These are phyloP conservation scores for Inga laurina DNA, from an alignment of 306 rosid genomes.

Conservation along the genomic window DNA sequence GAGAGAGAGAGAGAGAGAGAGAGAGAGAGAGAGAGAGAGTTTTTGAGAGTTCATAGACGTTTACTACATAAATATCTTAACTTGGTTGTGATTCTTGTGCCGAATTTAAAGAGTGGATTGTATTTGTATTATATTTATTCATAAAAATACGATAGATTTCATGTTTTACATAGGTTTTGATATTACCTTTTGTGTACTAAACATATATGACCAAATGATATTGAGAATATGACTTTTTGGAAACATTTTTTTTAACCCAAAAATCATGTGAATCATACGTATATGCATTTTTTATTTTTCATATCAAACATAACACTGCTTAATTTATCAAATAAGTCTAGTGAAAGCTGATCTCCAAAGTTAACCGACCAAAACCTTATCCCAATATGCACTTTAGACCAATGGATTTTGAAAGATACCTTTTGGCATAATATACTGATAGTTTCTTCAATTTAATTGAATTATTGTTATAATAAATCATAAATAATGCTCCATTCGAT, in stretches of 20 bases:
- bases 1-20: not conserved
- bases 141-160: no score
- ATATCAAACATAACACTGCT: not conserved
- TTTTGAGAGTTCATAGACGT: not conserved
- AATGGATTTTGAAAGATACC: slow-evolving; percentile 33
- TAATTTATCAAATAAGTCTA: not conserved
- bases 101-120: not conserved
- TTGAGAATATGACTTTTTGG: not conserved
- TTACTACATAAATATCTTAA: not conserved
- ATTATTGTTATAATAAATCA: not conserved
- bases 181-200: not conserved
- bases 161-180: no score
- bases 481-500: not conserved
- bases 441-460: slow-evolving; percentile 27
- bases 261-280: not conserved
- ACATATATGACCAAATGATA: not conserved
- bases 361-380: slow-evolving; percentile 33
- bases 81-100: not conserved
- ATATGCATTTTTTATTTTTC: not conserved
- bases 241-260: not conserved
- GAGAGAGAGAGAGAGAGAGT: not conserved
- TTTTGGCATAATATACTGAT: slow-evolving; percentile 8
- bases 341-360: slow-evolving; percentile 31
- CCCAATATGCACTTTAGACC: slow-evolving; percentile 49
- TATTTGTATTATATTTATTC: no score